Percentiles rank a stretch among this genome's conserved stretches.
These are phyloP conservation scores for Pseudopediastrum boryanum DNA, from an alignment of 139 green algal genomes.

Conservation along the genomic window DNA sequence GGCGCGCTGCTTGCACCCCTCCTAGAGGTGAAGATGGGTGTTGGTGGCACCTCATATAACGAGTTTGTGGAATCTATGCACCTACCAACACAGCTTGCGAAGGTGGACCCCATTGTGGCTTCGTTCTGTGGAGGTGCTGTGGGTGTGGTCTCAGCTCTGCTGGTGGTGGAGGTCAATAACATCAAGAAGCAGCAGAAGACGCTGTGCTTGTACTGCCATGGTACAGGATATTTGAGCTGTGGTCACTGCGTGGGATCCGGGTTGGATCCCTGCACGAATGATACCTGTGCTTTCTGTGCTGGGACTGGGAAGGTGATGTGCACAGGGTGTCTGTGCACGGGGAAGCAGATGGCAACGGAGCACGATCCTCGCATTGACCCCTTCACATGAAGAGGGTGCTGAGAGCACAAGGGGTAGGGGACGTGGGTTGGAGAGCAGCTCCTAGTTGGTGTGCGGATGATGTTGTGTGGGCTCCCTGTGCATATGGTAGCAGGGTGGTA, in stretches of 20 bases:
- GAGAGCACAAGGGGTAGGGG: no score
- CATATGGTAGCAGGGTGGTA: no score
- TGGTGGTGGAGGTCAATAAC: slow-evolving; percentile 98
- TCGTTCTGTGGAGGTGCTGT: slow-evolving; percentile 97
- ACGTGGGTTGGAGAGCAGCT: no score
- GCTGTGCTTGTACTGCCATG: slow-evolving; percentile 74
- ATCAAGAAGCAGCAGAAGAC: slow-evolving; percentile 79
- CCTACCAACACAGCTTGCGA: slow-evolving; percentile 88
- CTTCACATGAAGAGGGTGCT: slow-evolving; percentile 55
- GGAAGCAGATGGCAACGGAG: slow-evolving; percentile 92
- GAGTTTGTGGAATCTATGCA: slow-evolving; percentile 93
- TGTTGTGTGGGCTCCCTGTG: no score
- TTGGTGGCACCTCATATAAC: slow-evolving; percentile 91
- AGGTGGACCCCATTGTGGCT: slow-evolving; percentile 98
- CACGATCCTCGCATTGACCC: slow-evolving; percentile 92
- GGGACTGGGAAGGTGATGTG: slow-evolving; percentile 97
- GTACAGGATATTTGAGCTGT: slow-evolving; percentile 93
- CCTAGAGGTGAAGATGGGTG: slow-evolving; percentile 91
- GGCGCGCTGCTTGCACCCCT: slow-evolving; percentile 89
- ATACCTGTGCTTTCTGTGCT: slow-evolving; percentile 71
- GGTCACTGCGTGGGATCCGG: slow-evolving; percentile 83
- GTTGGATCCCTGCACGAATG: slow-evolving; percentile 23
- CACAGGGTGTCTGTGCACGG: slow-evolving; percentile 95
- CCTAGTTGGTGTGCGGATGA: no score
- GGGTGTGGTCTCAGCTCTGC: slow-evolving; percentile 90